Evolutionary conservation across 2,329 filamentous ascomycete genomes (phyloP).

Genomic region (Aspergillus phoenicis): DNA sequence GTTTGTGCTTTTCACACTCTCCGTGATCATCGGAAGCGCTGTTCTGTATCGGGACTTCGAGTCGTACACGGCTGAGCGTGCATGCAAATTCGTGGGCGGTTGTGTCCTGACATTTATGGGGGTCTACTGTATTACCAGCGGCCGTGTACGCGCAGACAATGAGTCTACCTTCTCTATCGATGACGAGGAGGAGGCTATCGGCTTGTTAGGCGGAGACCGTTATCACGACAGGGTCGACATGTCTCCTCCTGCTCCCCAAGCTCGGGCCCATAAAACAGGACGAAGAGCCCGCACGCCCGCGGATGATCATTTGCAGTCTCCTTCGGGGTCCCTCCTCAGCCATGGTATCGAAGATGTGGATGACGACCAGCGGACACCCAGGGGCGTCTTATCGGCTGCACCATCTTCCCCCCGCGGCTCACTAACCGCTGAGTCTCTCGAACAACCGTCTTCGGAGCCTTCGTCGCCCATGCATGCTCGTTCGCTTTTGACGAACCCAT

Average conservation of each 20-base stretch:
- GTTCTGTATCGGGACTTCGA: constrained; percentile 95
- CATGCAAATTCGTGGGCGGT: constrained; percentile 83
- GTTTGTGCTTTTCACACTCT: constrained; percentile 94
- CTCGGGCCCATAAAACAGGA: constrained; percentile 22
- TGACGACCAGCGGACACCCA: constrained; percentile 37
- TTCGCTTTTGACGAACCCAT: constrained; percentile 42
- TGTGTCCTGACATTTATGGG: constrained; percentile 92
- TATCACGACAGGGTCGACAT: constrained; percentile 41
- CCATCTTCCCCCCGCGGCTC: constrained; percentile 38
- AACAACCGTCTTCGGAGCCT: constrained; percentile 29
- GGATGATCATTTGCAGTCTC: constrained; percentile 29
- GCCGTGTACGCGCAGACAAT: constrained; percentile 62
- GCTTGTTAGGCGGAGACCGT: constrained; percentile 41
- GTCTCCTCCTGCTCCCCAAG: constrained; percentile 26
- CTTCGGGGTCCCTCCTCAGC: constrained; percentile 38
- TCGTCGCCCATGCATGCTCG: constrained; percentile 37
- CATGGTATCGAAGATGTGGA: constrained; percentile 35
- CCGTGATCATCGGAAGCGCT: constrained; percentile 91
- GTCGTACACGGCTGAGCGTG: constrained; percentile 71
- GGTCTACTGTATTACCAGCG: constrained; percentile 95
- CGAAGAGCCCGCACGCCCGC: constrained; percentile 19
- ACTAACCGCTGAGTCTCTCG: constrained; percentile 35
- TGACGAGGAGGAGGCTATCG: constrained; percentile 60
- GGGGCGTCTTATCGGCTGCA: constrained; percentile 35
- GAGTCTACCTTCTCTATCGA: constrained; percentile 67